Evolutionary conservation across 805 yeast species (phyloP).

Genomic region (Saccharomyces paradoxus): DNA sequence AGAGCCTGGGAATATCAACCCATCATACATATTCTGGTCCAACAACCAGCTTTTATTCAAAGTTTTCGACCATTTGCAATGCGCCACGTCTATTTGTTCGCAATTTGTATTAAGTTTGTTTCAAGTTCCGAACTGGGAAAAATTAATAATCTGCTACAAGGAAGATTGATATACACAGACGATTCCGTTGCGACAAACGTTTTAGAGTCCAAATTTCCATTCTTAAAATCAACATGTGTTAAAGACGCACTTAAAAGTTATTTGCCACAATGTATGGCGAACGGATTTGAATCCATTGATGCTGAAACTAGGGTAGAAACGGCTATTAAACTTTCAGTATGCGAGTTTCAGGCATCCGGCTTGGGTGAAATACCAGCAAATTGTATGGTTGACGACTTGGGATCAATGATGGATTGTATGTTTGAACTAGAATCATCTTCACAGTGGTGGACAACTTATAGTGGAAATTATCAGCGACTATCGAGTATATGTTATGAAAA

Average conservation of each 20-base stretch:
- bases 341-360: slow-evolving; percentile 46
- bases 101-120: background rate
- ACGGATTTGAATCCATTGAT: slow-evolving; percentile 35
- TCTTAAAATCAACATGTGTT: slow-evolving; percentile 28
- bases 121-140: background rate
- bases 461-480: slow-evolving; percentile 53
- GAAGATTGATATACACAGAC: background rate
- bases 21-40: background rate
- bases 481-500: slow-evolving; percentile 47
- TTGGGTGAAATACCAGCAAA: slow-evolving; percentile 23
- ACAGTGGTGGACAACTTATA: slow-evolving; percentile 69
- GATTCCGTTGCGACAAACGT: background rate
- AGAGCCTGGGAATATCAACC: background rate
- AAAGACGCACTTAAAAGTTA: slow-evolving; percentile 35
- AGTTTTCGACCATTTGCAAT: background rate
- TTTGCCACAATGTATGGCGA: slow-evolving; percentile 34
- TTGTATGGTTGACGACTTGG: slow-evolving; percentile 6
- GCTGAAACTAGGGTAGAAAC: slow-evolving; percentile 31
- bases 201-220: slow-evolving; percentile 17
- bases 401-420: slow-evolving; percentile 33
- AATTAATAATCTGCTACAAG: background rate
- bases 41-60: background rate
- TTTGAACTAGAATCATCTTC: slow-evolving; percentile 35
- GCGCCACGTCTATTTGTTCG: background rate
- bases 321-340: slow-evolving; percentile 43